Evolutionary conservation across 495 filamentous ascomycete genomes (phyloP).

Genomic region (Trichoderma orchidacearum): DNA sequence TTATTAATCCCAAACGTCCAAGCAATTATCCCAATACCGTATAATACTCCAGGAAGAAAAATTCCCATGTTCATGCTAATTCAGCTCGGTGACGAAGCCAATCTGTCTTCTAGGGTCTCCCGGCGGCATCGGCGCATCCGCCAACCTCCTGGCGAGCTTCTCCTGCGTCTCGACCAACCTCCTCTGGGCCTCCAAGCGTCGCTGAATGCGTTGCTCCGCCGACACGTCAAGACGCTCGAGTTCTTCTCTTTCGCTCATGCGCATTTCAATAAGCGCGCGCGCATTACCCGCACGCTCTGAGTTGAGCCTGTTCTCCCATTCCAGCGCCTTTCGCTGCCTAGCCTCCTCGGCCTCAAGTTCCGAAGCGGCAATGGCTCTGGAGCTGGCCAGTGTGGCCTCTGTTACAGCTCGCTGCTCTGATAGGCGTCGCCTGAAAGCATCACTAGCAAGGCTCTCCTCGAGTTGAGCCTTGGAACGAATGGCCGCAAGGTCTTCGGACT

Average conservation of each 20-base stretch:
- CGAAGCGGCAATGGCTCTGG: conserved; percentile 22
- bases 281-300: conserved; percentile 20
- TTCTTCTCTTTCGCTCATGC: conserved; percentile 26
- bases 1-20: too few species aligned
- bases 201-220: conserved; percentile 18
- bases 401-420: conserved; percentile 16
- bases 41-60: not conserved
- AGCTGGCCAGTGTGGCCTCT: conserved; percentile 22
- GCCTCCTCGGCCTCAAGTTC: conserved; percentile 22
- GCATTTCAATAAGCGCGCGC: conserved; percentile 23
- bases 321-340: conserved; percentile 16
- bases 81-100: conserved; percentile 25
- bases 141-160: conserved; percentile 21
- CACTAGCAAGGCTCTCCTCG: conserved; percentile 21
- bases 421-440: conserved; percentile 16
- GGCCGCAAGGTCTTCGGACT: conserved; percentile 11
- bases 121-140: conserved; percentile 11
- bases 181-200: conserved; percentile 27
- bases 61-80: not conserved
- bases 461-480: conserved; percentile 17
- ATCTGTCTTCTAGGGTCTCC: conserved; percentile 22
- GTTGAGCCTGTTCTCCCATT: conserved; percentile 23
- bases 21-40: not conserved
- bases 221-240: conserved; percentile 22
- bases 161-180: conserved; percentile 31